These are phyloP conservation scores for Clohesyomyces aquaticus DNA, from an alignment of 495 filamentous ascomycete species.

Conservation along the genomic window DNA sequence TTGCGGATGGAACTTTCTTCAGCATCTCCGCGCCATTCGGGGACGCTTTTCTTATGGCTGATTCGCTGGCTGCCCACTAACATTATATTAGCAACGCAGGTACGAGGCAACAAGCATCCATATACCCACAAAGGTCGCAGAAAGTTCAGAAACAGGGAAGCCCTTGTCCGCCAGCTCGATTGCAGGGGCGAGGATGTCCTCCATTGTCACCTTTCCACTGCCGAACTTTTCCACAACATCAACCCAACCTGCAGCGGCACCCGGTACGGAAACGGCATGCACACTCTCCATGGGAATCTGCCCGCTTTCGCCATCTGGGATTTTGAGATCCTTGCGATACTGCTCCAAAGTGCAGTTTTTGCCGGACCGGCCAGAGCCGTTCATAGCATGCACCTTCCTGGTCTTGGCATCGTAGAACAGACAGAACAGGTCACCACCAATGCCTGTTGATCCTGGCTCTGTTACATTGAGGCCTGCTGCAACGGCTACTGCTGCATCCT, in stretches of 20 bases:
- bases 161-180: slow-evolving; percentile 87
- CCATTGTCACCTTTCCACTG: slow-evolving; percentile 77
- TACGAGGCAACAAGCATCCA: slow-evolving; percentile 50
- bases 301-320: slow-evolving; percentile 63
- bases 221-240: slow-evolving; percentile 91
- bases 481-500: slow-evolving; percentile 95
- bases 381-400: slow-evolving; percentile 79
- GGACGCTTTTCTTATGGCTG: slow-evolving; percentile 66
- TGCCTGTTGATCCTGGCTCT: slow-evolving; percentile 91
- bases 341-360: slow-evolving; percentile 68
- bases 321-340: slow-evolving; percentile 68
- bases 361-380: slow-evolving; percentile 86
- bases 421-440: slow-evolving; percentile 98
- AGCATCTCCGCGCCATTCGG: slow-evolving; percentile 86
- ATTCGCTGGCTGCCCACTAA: slow-evolving; percentile 71
- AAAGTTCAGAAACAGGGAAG: slow-evolving; percentile 83
- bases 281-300: slow-evolving; percentile 75
- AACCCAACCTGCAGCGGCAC: slow-evolving; percentile 91
- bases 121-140: slow-evolving; percentile 70
- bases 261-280: slow-evolving; percentile 83
- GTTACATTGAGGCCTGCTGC: slow-evolving; percentile 91
- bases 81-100: slow-evolving; percentile 2
- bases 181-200: slow-evolving; percentile 79
- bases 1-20: slow-evolving; percentile 67
- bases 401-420: slow-evolving; percentile 87